Base-by-base conservation (phyloP, 345 rosid species). In the Cardamine occulta region DNA sequence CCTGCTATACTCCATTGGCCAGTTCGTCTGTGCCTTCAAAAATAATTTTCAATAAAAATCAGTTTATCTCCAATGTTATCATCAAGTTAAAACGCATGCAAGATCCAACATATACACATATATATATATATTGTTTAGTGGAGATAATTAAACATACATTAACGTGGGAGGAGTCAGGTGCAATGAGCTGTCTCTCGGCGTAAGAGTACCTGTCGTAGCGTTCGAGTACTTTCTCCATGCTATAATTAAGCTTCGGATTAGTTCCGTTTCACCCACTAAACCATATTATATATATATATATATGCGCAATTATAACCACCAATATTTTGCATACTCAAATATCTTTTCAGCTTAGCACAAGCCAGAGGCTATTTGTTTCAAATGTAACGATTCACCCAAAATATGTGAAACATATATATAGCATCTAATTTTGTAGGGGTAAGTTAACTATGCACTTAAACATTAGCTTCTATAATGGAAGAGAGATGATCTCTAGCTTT, bases 1-100 rank as follows among this genome's bases (percentile, higher is more conserved):
- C 63, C 85, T 88, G 69, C 86, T 87, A 67, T 85, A 87, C 79
- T 94, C 96, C 82, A 87, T 57, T 15, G 84, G 55, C 98, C 94
- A 89, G 73, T 86, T 85, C 52, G 81, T 84, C 97, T 90, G 86
- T 40, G 32, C 19, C 31, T 39, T 2, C 42, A 29, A 11, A 47
- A 26, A 3, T 15, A 44, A 26, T 18, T n/a, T 17, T 11, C 26
- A 11, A 19, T n/a, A 57, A 56, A 59, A 56, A 59, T 35, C 65
- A 60, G 29, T 35, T 34, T 60, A 60, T 60, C 7, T 35, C 29
- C 17, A 4, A 3, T 28, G 5, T n/a, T 19, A 15, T 44, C 24
- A 44, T 26, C 4, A 31, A 29, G 17, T 29, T 17, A 65, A 29
- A 65, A 32, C n/a, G 24, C 48, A 73, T 44, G 23, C 15, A 64